A percentile compares a stretch with the other conserved stretches of the same genome.
Conservation (phyloP, 352 stramenopile genomes). For the Discostella stelligera region DNA sequence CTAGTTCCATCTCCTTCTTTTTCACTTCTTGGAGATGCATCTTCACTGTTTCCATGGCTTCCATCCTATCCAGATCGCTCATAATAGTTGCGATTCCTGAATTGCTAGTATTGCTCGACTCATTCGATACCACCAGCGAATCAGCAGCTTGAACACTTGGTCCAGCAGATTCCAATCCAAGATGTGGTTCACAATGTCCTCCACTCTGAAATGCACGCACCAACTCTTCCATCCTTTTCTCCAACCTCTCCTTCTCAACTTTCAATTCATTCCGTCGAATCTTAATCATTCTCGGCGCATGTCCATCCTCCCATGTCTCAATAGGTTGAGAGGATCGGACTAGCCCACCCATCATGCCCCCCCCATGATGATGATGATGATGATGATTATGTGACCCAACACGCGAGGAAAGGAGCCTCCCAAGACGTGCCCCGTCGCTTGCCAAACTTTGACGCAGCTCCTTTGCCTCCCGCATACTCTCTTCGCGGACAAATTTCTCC, state of each 20-base stretch:
- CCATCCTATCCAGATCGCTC: slow-evolving; percentile 48
- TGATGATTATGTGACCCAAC: slow-evolving; percentile 1
- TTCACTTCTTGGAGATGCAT: slow-evolving; percentile 78
- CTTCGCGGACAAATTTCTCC: slow-evolving; percentile 58
- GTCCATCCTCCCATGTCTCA: slow-evolving; percentile 78
- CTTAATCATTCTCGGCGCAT: slow-evolving; percentile 48
- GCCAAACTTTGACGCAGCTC: slow-evolving; percentile 63
- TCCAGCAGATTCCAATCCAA: background rate
- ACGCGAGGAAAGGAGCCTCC: slow-evolving; percentile 55
- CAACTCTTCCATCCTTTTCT: slow-evolving; percentile 30
- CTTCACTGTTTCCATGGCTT: slow-evolving; percentile 60
- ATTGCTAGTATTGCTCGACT: background rate
- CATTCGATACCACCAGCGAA: background rate
- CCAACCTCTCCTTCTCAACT: slow-evolving; percentile 39
- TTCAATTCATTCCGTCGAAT: slow-evolving; percentile 38
- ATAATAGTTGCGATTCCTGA: background rate
- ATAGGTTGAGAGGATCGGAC: slow-evolving; percentile 39
- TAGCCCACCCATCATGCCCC: slow-evolving; percentile 13
- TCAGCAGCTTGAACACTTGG: background rate
- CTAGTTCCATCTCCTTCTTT: slow-evolving; percentile 70
- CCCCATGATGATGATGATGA: background rate
- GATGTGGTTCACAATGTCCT: background rate
- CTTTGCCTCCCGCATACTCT: slow-evolving; percentile 46
- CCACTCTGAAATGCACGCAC: background rate
- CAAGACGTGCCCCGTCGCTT: slow-evolving; percentile 68